phyloP scores from a whole-genome alignment of 2,329 filamentous ascomycete species.

The Aspergillus pseudoterreus region DNA sequence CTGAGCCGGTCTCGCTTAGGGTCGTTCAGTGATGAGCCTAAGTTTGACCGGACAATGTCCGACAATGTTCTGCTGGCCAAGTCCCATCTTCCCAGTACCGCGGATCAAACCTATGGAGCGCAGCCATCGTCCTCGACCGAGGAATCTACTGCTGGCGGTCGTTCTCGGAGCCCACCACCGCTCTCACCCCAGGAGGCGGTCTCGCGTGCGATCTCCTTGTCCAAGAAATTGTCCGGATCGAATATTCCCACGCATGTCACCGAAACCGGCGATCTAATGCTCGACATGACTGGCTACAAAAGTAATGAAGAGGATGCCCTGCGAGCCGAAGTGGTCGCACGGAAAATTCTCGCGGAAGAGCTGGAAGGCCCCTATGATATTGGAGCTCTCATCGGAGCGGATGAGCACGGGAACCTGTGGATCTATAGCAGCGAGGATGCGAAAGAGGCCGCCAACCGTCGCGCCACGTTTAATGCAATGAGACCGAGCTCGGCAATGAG shows the following conservation, averaged over 20 bases:
- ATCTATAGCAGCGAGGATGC: slow-evolving; percentile 98
- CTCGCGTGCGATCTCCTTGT: slow-evolving; percentile 76
- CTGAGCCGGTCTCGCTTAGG: slow-evolving; percentile 21
- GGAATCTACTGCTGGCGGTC: slow-evolving; percentile 16
- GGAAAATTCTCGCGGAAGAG: slow-evolving; percentile 89
- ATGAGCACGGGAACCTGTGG: slow-evolving; percentile 97
- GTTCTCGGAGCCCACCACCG: slow-evolving; percentile 75
- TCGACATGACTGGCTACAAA: slow-evolving; percentile 98
- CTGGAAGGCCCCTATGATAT: slow-evolving; percentile 95
- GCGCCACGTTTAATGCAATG: slow-evolving; percentile 51
- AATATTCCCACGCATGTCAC: slow-evolving; percentile 95
- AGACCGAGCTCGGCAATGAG: slow-evolving; percentile 51
- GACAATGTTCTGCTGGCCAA: slow-evolving; percentile 51
- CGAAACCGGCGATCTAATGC: slow-evolving; percentile 88
- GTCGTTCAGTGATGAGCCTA: slow-evolving; percentile 33
- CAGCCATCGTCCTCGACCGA: slow-evolving; percentile 9
- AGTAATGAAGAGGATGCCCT: slow-evolving; percentile 89
- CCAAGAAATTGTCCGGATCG: slow-evolving; percentile 78
- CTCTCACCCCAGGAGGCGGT: slow-evolving; percentile 71
- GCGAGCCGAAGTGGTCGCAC: slow-evolving; percentile 85
- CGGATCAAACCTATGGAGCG: slow-evolving; percentile 8
- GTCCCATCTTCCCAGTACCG: slow-evolving; percentile 21
- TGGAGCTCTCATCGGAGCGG: slow-evolving; percentile 87
- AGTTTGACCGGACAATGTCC: slow-evolving; percentile 50
- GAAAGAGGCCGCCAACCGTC: slow-evolving; percentile 78